phyloP scores from a whole-genome alignment of 2,329 filamentous ascomycete species.

The Fusarium falciforme region DNA sequence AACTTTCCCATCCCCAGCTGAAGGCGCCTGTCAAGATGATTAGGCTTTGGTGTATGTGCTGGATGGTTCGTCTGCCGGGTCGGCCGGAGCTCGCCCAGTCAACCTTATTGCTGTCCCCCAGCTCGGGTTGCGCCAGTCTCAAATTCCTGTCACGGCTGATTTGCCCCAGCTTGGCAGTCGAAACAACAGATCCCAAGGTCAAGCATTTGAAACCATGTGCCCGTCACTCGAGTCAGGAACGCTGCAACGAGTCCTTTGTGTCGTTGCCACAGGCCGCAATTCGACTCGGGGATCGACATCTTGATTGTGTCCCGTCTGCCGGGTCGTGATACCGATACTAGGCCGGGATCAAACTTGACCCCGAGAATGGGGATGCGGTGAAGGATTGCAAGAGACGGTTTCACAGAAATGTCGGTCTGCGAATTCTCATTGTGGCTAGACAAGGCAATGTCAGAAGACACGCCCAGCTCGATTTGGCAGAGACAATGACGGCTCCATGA shows the following conservation, averaged over 20 bases:
- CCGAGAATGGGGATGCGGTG: not conserved
- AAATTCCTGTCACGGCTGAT: not conserved
- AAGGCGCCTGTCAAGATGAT: not conserved
- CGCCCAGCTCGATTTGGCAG: not conserved
- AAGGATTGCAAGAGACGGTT: not conserved
- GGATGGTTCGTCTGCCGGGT: slow-evolving; percentile 1
- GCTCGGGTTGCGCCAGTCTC: not conserved
- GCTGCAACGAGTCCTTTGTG: not conserved
- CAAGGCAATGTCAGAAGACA: not conserved
- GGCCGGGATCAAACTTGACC: not conserved
- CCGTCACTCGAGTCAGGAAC: slow-evolving; percentile 4
- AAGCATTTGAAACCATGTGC: not conserved
- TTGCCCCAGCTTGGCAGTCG: not conserved
- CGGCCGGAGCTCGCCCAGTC: slow-evolving; percentile 3
- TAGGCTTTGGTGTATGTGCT: not conserved
- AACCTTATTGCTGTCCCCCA: not conserved
- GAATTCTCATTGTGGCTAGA: not conserved
- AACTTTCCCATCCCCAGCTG: slow-evolving; percentile 2
- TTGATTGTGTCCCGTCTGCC: not conserved
- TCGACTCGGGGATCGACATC: slow-evolving; percentile 7
- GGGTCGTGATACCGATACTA: not conserved
- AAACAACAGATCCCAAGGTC: not conserved
- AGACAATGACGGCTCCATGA: slow-evolving; percentile 13
- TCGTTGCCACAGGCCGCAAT: not conserved
- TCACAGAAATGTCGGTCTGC: slow-evolving; percentile 11